Evolutionary conservation across 2,329 filamentous ascomycete genomes (phyloP).

Genomic region (Sclerotinia subarctica): DNA sequence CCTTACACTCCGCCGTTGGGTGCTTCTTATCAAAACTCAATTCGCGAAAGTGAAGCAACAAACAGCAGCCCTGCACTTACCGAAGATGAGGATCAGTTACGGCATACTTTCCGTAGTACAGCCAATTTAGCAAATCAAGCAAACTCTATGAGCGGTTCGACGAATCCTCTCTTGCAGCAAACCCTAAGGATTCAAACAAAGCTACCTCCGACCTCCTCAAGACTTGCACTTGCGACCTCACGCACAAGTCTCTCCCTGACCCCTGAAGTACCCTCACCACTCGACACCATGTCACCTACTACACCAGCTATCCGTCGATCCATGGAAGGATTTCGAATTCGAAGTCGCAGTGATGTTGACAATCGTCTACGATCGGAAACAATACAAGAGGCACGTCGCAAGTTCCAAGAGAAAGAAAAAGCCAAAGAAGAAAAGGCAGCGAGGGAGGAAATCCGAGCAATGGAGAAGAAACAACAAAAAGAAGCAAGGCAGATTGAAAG

Average conservation of each 20-base stretch:
- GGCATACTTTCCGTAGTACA: slow-evolving; percentile 30
- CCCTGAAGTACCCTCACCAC: slow-evolving; percentile 24
- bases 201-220: slow-evolving; percentile 28
- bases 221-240: slow-evolving; percentile 33
- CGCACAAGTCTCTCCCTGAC: slow-evolving; percentile 31
- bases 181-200: slow-evolving; percentile 36
- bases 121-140: slow-evolving; percentile 33
- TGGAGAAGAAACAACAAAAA: slow-evolving; percentile 56
- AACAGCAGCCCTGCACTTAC: slow-evolving; percentile 39
- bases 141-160: slow-evolving; percentile 26
- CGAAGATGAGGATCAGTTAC: slow-evolving; percentile 36
- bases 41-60: slow-evolving; percentile 51
- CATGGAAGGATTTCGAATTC: slow-evolving; percentile 59
- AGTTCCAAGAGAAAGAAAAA: slow-evolving; percentile 60
- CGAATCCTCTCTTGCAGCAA: slow-evolving; percentile 27
- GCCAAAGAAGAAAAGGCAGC: slow-evolving; percentile 62
- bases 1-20: slow-evolving; percentile 56
- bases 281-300: slow-evolving; percentile 35
- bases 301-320: slow-evolving; percentile 57
- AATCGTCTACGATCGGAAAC: slow-evolving; percentile 53
- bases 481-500: slow-evolving; percentile 53
- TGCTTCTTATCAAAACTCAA: slow-evolving; percentile 53
- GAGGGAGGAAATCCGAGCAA: slow-evolving; percentile 55
- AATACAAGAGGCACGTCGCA: slow-evolving; percentile 58
- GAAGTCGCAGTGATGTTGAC: slow-evolving; percentile 59